These are phyloP conservation scores for Collariella sp. DNA, from an alignment of 495 filamentous ascomycete species.

Conservation along the genomic window DNA sequence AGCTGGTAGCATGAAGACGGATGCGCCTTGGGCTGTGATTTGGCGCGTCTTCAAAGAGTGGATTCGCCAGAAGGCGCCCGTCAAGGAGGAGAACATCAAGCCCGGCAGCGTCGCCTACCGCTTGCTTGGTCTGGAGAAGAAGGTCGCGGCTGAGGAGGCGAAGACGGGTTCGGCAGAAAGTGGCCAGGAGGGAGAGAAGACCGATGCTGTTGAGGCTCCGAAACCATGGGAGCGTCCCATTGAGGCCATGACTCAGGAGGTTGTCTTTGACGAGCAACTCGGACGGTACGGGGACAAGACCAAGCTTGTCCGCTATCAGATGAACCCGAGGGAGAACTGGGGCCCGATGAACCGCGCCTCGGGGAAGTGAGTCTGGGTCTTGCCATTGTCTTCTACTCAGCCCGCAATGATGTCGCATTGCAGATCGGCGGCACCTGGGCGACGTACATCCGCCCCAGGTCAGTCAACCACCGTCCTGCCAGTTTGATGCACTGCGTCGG, in stretches of 20 bases:
- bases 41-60: conserved; percentile 96
- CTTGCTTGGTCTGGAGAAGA: conserved; percentile 41
- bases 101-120: conserved; percentile 58
- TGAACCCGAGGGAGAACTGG: conserved; percentile 86
- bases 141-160: conserved; percentile 11
- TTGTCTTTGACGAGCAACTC: conserved; percentile 76
- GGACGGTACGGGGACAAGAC: conserved; percentile 56
- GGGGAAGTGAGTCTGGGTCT: conserved; percentile 23
- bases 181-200: background rate
- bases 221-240: conserved; percentile 15
- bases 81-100: conserved; percentile 61
- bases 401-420: background rate
- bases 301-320: conserved; percentile 72
- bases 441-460: background rate
- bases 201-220: background rate
- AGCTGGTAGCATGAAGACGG: conserved; percentile 79
- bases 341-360: conserved; percentile 78
- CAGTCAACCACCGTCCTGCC: background rate
- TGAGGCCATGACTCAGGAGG: conserved; percentile 37
- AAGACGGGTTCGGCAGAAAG: background rate
- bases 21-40: conserved; percentile 78
- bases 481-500: background rate
- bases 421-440: background rate
- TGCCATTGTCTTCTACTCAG: background rate
- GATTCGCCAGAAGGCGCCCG: conserved; percentile 63